A percentile compares a stretch with the other conserved stretches of the same genome.
Evolutionary conservation across 2,329 filamentous ascomycete species (phyloP).

Genomic region (Sporothrix humicola): DNA sequence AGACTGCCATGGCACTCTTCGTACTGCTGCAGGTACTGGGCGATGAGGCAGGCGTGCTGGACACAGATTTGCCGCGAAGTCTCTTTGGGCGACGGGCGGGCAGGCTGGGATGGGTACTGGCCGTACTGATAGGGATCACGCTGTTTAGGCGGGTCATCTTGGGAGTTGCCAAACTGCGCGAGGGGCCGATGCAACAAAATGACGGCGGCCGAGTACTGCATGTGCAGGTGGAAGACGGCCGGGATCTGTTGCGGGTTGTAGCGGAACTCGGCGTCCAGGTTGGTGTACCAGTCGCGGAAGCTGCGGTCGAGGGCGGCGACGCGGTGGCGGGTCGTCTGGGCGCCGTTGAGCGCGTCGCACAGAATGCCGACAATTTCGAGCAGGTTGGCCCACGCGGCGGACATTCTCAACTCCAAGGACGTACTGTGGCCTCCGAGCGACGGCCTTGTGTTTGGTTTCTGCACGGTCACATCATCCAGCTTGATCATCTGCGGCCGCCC

Average conservation of each 20-base stretch:
- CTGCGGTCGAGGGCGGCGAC: conserved; percentile 27
- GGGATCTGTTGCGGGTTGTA: conserved; percentile 31
- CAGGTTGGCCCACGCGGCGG: conserved; percentile 29
- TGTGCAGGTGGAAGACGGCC: conserved; percentile 31
- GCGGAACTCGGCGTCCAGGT: conserved; percentile 28
- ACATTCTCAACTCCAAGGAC: conserved; percentile 27
- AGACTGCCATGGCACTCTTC: conserved; percentile 31
- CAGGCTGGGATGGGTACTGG: no score
- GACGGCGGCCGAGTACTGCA: conserved; percentile 35
- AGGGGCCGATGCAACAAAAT: conserved; percentile 33
- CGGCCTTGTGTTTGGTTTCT: conserved; percentile 12
- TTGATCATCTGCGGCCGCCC: conserved; percentile 29
- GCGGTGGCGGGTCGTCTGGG: conserved; percentile 23
- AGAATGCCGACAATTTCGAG: conserved; percentile 29
- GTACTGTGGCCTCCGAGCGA: not conserved
- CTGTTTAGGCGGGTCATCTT: not conserved
- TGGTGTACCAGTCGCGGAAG: conserved; percentile 28
- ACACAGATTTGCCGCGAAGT: conserved; percentile 30
- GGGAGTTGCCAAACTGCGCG: conserved; percentile 30
- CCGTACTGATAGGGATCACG: not conserved
- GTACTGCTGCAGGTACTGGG: conserved; percentile 34
- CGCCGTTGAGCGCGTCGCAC: conserved; percentile 31
- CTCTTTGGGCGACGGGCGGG: not conserved
- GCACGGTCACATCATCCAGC: conserved; percentile 24
- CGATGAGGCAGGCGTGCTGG: conserved; percentile 32